phyloP scores from a whole-genome alignment of 116 monocot genomes.

The Cymodocea nodosa region DNA sequence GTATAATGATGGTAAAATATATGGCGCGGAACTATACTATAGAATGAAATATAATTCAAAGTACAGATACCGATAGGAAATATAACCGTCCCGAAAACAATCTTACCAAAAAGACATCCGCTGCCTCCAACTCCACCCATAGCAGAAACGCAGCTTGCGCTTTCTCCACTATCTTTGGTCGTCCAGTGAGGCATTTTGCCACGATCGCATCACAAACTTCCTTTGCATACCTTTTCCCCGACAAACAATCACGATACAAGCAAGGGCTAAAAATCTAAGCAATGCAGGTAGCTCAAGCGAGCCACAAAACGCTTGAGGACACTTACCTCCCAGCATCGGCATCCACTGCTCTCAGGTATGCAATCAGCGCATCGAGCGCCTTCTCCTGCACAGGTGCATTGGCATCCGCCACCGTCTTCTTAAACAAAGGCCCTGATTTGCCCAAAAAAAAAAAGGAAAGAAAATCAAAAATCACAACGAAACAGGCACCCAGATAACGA shows the following conservation, averaged over 20 bases:
- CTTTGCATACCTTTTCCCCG: slow-evolving; percentile 64
- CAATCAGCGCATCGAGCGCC: slow-evolving; percentile 89
- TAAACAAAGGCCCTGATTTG: slow-evolving; percentile 63
- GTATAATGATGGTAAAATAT: no score
- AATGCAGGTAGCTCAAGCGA: neutral
- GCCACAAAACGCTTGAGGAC: neutral
- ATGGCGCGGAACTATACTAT: no score
- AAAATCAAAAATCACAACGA: neutral
- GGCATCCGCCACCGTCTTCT: slow-evolving; percentile 89
- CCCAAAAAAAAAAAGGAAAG: neutral
- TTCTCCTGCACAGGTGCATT: slow-evolving; percentile 99
- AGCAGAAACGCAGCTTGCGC: slow-evolving; percentile 67
- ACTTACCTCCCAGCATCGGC: slow-evolving; percentile 74
- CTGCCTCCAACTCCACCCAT: slow-evolving; percentile 96
- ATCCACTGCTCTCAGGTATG: slow-evolving; percentile 80
- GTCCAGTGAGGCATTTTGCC: slow-evolving; percentile 92
- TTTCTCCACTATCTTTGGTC: slow-evolving; percentile 98
- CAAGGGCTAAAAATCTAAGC: neutral
- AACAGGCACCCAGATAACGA: neutral
- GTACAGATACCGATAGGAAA: neutral
- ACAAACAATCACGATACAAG: neutral
- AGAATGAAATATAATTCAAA: neutral
- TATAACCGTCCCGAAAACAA: neutral
- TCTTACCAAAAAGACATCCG: slow-evolving; percentile 90
- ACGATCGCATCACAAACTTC: slow-evolving; percentile 93